These are phyloP conservation scores for Euphorbia celastroides DNA, from an alignment of 441 rosid species.

Conservation along the genomic window DNA sequence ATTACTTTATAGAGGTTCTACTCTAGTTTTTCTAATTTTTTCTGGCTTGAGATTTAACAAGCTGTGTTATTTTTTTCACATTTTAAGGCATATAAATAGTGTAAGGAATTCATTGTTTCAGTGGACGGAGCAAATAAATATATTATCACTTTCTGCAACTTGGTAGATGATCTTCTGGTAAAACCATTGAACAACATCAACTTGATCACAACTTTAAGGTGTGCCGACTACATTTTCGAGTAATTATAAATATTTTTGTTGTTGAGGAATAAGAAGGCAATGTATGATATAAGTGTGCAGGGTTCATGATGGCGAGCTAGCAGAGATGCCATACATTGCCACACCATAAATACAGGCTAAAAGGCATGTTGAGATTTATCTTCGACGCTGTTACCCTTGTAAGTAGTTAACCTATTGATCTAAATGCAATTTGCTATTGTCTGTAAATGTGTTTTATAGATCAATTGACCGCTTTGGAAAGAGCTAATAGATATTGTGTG, in stretches of 20 bases:
- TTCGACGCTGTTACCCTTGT: constrained; percentile 17
- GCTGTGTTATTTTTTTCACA: too few relatives aligned
- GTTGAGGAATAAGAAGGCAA: not conserved
- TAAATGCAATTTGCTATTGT: not conserved
- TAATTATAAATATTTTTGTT: too few relatives aligned
- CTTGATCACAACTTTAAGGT: not conserved
- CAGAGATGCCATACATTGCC: constrained; percentile 14
- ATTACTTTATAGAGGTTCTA: too few relatives aligned
- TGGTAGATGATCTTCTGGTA: not conserved
- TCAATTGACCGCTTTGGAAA: too few relatives aligned
- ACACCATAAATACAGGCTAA: constrained; percentile 15
- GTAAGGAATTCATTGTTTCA: not conserved
- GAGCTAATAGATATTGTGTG: not conserved
- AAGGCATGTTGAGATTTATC: constrained; percentile 18
- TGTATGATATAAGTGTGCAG: constrained; percentile 9
- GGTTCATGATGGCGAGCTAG: constrained; percentile 26
- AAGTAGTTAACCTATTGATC: not conserved
- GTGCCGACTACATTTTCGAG: too few relatives aligned
- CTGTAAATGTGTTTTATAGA: not conserved
- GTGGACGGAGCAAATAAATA: not conserved
- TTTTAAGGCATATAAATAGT: not conserved
- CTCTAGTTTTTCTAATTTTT: too few relatives aligned
- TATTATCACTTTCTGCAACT: not conserved
- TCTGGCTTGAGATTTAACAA: too few relatives aligned
- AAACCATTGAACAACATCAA: not conserved